phyloP scores from a whole-genome alignment of 2,329 filamentous ascomycete species.

The Colletotrichum phormii region DNA sequence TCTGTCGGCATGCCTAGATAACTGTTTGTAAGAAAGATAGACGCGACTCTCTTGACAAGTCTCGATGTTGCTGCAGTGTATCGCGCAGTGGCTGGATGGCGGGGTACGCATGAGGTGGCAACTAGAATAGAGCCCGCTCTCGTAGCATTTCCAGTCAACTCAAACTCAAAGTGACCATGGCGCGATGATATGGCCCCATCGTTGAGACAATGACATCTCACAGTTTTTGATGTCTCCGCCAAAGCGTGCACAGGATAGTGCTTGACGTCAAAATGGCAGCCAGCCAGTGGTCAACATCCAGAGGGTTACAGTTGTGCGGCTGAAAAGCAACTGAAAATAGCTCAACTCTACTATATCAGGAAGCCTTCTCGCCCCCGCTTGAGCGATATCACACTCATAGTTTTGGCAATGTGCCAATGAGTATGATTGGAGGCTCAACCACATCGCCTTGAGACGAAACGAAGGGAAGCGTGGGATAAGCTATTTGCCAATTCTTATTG shows the following conservation, averaged over 20 bases:
- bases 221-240: not conserved
- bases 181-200: not conserved
- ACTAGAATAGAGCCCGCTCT: not conserved
- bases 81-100: not conserved
- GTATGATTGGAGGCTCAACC: too few species aligned
- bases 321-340: not conserved
- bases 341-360: not conserved
- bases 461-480: too few species aligned
- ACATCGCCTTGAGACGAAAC: too few species aligned
- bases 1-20: too few species aligned
- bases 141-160: too few species aligned
- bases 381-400: not conserved
- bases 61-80: not conserved
- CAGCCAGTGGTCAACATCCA: not conserved
- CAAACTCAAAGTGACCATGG: not conserved
- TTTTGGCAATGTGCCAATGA: not conserved
- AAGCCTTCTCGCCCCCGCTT: not conserved
- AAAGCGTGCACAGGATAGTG: not conserved
- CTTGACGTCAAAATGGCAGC: not conserved
- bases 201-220: not conserved
- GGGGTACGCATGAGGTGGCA: not conserved
- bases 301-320: not conserved
- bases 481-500: too few species aligned
- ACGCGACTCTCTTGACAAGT: too few species aligned
- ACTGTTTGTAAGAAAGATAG: too few species aligned